Conservation (phyloP, 148 eudicot genomes). For the Silene latifolia region DNA sequence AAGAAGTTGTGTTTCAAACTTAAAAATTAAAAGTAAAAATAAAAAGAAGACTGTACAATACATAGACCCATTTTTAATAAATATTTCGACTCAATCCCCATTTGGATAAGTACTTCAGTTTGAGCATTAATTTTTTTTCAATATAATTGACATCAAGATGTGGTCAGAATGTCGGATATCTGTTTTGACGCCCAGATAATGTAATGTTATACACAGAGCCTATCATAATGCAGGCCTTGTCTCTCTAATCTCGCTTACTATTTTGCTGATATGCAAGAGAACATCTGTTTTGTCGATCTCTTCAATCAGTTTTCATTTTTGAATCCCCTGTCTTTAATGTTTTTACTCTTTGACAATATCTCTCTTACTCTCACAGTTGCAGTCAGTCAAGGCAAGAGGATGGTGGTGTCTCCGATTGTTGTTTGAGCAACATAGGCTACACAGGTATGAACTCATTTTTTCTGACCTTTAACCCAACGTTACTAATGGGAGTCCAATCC, state of each 20-base stretch:
- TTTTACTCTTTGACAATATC: neutral
- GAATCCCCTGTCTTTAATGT: neutral
- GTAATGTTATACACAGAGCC: neutral
- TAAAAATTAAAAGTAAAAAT: no score
- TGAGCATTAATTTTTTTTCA: no score
- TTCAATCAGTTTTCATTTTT: neutral
- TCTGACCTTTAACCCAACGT: neutral
- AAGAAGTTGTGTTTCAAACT: neutral
- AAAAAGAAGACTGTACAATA: no score
- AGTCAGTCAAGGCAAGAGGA: constrained; percentile 69
- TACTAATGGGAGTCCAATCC: neutral
- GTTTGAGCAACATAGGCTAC: constrained; percentile 53
- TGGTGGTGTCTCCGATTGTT: constrained; percentile 47
- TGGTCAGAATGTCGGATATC: neutral
- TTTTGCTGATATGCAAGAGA: neutral
- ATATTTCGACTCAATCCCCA: neutral
- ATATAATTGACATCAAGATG: neutral
- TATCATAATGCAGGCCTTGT: neutral
- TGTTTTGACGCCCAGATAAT: neutral
- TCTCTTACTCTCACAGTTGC: constrained; percentile 18
- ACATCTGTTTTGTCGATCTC: neutral
- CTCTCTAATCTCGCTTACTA: neutral
- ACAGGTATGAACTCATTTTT: constrained; percentile 48
- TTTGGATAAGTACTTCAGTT: no score
- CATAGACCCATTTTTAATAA: neutral